Conservation (phyloP, 2,329 filamentous ascomycete species). For the Xylariaceae sp. region DNA sequence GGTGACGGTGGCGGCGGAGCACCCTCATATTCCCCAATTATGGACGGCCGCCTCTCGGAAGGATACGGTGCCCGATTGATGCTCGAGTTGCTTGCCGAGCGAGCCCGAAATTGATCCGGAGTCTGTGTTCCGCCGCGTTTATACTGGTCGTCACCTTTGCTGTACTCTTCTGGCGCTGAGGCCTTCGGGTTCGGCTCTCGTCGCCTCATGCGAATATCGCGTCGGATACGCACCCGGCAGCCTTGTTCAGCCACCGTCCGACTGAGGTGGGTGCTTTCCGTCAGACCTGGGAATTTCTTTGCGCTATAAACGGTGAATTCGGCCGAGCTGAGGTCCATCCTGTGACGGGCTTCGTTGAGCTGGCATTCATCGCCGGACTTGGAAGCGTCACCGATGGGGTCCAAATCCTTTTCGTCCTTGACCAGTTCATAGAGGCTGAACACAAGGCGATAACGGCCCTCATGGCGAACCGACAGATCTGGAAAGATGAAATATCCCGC, state of each 20-base stretch:
- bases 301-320: conserved; percentile 90
- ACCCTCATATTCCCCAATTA: conserved; percentile 24
- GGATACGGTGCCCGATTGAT: conserved; percentile 26
- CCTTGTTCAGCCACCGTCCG: conserved; percentile 93
- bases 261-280: conserved; percentile 83
- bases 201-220: conserved; percentile 88
- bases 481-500: conserved; percentile 97
- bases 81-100: conserved; percentile 31
- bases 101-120: conserved; percentile 28
- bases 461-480: conserved; percentile 90
- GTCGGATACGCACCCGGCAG: conserved; percentile 90
- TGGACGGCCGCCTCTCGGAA: conserved; percentile 26
- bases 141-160: conserved; percentile 58
- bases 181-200: conserved; percentile 70
- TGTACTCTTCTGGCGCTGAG: conserved; percentile 39
- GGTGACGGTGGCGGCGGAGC: conserved; percentile 27
- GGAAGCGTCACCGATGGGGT: conserved; percentile 42
- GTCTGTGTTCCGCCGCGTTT: conserved; percentile 28
- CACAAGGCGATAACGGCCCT: conserved; percentile 84
- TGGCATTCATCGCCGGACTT: conserved; percentile 27
- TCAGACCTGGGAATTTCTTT: conserved; percentile 95
- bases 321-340: conserved; percentile 83
- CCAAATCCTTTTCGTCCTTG: conserved; percentile 77
- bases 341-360: conserved; percentile 65
- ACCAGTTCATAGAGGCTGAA: conserved; percentile 94